A percentile compares a stretch with the other conserved stretches of the same genome.
phyloP scores from a whole-genome alignment of 495 filamentous ascomycete genomes.

The Parmelia sp. region DNA sequence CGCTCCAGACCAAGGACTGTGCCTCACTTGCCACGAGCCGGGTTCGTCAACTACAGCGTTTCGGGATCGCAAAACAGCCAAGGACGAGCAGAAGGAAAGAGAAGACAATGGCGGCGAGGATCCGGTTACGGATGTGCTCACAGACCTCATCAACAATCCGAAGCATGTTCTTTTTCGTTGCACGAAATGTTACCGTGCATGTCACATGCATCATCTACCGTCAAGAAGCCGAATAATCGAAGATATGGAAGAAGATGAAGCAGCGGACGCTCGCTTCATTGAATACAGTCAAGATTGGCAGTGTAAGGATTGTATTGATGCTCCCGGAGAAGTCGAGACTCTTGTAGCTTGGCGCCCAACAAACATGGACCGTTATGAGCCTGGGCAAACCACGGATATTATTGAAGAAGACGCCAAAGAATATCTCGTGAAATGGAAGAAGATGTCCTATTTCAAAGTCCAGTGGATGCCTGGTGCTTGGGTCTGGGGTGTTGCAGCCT shows the following conservation, averaged over 20 bases:
- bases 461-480: conserved; percentile 84
- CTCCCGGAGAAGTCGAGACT: conserved; percentile 54
- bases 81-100: conserved; percentile 75
- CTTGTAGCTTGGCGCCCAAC: conserved; percentile 83
- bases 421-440: conserved; percentile 85
- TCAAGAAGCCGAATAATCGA: conserved; percentile 34
- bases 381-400: conserved; percentile 45
- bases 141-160: conserved; percentile 62
- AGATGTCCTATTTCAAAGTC: conserved; percentile 68
- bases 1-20: conserved; percentile 63
- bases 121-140: conserved; percentile 58
- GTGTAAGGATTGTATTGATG: conserved; percentile 65
- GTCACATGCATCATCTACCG: conserved; percentile 76
- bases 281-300: conserved; percentile 64
- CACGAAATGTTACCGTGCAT: conserved; percentile 64
- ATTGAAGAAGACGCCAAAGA: conserved; percentile 68
- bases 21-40: conserved; percentile 56
- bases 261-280: conserved; percentile 44
- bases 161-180: conserved; percentile 81
- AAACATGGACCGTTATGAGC: conserved; percentile 42
- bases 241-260: conserved; percentile 36
- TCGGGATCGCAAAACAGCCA: conserved; percentile 57
- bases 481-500: conserved; percentile 68
- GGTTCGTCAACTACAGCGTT: conserved; percentile 66
- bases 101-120: conserved; percentile 71